These are phyloP conservation scores for Capsicum chinense DNA, from an alignment of 257 asterid genomes.

Conservation along the genomic window DNA sequence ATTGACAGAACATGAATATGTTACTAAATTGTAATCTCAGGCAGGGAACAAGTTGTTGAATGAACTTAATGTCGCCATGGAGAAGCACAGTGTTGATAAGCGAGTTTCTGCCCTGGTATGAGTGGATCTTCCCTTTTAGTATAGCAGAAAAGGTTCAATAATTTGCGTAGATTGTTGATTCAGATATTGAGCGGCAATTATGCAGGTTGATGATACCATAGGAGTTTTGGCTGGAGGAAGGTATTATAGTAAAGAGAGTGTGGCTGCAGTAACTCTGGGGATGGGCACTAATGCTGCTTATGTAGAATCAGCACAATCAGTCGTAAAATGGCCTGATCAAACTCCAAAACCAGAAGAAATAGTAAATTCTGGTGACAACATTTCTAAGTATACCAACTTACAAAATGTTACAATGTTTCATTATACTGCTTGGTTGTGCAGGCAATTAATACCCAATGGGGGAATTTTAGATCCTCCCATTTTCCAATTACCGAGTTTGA, in stretches of 20 bases:
- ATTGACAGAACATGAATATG: slow-evolving; percentile 17
- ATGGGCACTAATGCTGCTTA: slow-evolving; percentile 72
- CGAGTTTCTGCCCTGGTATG: slow-evolving; percentile 66
- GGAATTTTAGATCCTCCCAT: slow-evolving; percentile 61
- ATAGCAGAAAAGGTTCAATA: not conserved
- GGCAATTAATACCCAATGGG: slow-evolving; percentile 79
- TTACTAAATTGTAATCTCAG: slow-evolving; percentile 38
- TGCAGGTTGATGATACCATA: slow-evolving; percentile 67
- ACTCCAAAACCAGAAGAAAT: slow-evolving; percentile 54
- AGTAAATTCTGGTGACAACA: slow-evolving; percentile 38
- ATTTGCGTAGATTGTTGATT: not conserved
- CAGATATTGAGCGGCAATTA: not conserved
- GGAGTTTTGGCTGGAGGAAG: slow-evolving; percentile 88
- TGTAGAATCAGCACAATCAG: slow-evolving; percentile 49
- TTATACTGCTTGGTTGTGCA: slow-evolving; percentile 35
- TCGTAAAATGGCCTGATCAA: slow-evolving; percentile 40
- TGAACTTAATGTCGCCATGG: slow-evolving; percentile 62
- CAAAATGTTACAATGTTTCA: not conserved
- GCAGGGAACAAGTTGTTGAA: slow-evolving; percentile 53
- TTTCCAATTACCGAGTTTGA: slow-evolving; percentile 77
- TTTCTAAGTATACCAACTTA: not conserved
- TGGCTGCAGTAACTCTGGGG: slow-evolving; percentile 73
- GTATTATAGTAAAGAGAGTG: slow-evolving; percentile 68
- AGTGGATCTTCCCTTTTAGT: not conserved
- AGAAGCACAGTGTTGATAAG: slow-evolving; percentile 60